Base-by-base conservation (phyloP, 1,139 yeast species). In the Saccharomyces hybrid region DNA sequence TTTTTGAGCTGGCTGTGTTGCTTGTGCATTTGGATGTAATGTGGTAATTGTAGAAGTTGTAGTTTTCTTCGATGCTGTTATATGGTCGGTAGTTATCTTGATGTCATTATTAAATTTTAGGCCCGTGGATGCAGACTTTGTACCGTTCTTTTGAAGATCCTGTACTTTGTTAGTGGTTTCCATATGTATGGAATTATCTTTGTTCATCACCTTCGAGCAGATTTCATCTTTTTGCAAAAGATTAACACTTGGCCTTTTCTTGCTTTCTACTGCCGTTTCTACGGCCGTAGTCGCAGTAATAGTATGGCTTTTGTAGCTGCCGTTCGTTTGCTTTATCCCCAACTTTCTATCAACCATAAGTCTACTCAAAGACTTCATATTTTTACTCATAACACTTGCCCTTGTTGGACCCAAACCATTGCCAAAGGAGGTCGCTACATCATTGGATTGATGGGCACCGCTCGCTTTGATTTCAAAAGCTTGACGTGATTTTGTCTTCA, bases 381-480 rank as follows among this genome's bases (percentile, higher is more conserved):
- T 66, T 51, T 67, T 69, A 54, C 65, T 67, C 58, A 62, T 58
- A 3, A 69, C 70, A 52, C 70, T 68, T 1, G 71, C 66, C 47
- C 63, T 68, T 4, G 69, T 65, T 13, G 73, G 72, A 7, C 67
- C 72, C 34, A 69, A 50, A 7, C 73, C 73, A 51, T 69, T 69
- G 31, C 71, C 71, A 51, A 63, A 62, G 31, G 70, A 64, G 19
- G 69, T 62, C 5, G 68, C 64, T 23, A 62, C 63, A 52, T 65
- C 69, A 51, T 67, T 64, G 19, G 71, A 65, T 57, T 67, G 70
- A 66, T 69, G 65, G 1, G 63, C 71, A 54, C 73, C 73, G 58
- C 73, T 69, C 3, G 73, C 73, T 51, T 66, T 68, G 42, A 69
- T 68, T 47, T 69, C 73, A 52, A 62, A 69, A 19, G 65, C 63